Evolutionary conservation across 1,284 basidiomycete genomes (phyloP), one percentile per base, ranked within the genome.

Genomic region (Apiotrichum gracile): DNA sequence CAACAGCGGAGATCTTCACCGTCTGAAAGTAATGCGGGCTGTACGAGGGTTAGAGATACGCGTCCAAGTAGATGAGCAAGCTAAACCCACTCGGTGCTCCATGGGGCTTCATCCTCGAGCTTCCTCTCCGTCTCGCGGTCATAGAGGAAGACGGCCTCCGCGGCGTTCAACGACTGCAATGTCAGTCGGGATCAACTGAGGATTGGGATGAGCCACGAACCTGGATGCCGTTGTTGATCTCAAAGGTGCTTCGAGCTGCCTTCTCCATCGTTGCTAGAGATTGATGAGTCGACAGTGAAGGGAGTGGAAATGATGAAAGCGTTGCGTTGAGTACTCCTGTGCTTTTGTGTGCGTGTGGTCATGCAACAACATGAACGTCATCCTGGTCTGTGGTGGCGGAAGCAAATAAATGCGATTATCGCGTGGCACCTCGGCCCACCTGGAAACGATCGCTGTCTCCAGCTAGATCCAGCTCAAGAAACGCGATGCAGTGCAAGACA

Each of bases 1-100:
- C 92, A 27, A 94, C 85, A 0, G 92, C 91, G 1, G 91, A 94
- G 60, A 98, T 94, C 76, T 88, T 91, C 75, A 94, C 94, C 51
- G 85, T 82, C 69, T 89, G 91, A 78, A 97, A 97, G 78, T 90
- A 90, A 66, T 92, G 85, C 2, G 91, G 89, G 65, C 89, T 91
- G 61, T n/a, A n/a, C n/a, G n/a, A 37, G 39, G 4, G 57, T 61
- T 19, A 49, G 43, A 55, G 5, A 43, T 27, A n/a, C n/a, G n/a
- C n/a, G 19, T 25, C 31, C 2, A 38, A 13, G 13, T 21, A 2
- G n/a, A 16, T 26, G 24, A 37, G 34, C 16, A 14, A 14, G 25
- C 25, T 9, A 27, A 7, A 38, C 78, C 66, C 58, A 93, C 91
- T 98, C 93, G 61, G 83, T 82, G 55, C 81, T 81, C 94, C 96